Evolutionary conservation across 495 filamentous ascomycete species (phyloP).

Genomic region (Penicillium riverlandense): DNA sequence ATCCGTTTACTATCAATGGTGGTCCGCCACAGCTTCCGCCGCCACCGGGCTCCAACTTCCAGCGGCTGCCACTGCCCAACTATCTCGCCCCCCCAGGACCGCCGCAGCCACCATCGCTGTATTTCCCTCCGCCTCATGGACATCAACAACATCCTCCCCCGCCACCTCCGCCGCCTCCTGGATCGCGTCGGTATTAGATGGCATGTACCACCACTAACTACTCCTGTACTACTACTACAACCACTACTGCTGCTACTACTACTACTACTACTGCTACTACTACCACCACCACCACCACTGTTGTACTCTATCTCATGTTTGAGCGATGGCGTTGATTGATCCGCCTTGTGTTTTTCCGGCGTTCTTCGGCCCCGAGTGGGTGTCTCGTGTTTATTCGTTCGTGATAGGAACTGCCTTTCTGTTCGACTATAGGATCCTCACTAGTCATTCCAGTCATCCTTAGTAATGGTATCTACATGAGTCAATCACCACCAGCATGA

Average conservation of each 20-base stretch:
- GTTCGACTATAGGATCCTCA: too few relatives aligned
- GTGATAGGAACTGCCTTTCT: too few relatives aligned
- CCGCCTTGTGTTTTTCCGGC: too few relatives aligned
- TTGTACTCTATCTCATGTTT: too few relatives aligned
- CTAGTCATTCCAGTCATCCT: too few relatives aligned
- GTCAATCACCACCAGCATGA: constrained; percentile 1
- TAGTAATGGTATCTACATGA: too few relatives aligned
- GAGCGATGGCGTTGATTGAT: too few relatives aligned
- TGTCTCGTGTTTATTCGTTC: too few relatives aligned
- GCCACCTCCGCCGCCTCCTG: constrained; percentile 6
- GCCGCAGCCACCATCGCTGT: constrained; percentile 10
- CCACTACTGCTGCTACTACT: background rate
- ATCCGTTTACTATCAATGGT: constrained; percentile 27
- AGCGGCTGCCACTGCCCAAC: constrained; percentile 23
- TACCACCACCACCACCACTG: too few relatives aligned
- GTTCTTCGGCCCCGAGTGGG: too few relatives aligned
- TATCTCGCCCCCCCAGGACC: constrained; percentile 19
- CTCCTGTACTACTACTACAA: background rate
- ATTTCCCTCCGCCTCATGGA: constrained; percentile 12
- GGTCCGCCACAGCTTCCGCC: constrained; percentile 34
- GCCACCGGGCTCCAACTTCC: constrained; percentile 35
- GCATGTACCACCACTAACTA: constrained; percentile 5
- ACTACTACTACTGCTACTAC: too few relatives aligned
- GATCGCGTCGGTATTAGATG: constrained; percentile 7
- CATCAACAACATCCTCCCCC: constrained; percentile 2